These are phyloP conservation scores for Ceriops tagal DNA, from an alignment of 345 rosid genomes.

Conservation along the genomic window DNA sequence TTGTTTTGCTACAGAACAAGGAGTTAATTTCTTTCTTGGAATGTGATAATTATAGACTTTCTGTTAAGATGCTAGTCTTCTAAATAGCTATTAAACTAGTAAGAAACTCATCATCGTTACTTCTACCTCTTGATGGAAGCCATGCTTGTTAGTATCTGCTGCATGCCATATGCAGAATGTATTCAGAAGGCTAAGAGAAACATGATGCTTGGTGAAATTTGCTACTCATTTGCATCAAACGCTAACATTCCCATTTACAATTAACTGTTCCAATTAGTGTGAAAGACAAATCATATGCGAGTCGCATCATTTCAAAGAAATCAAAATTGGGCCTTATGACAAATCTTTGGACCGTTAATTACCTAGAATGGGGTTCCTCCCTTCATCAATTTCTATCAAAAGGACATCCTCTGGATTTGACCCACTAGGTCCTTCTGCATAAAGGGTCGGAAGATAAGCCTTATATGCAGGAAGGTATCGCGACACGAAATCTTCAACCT, in stretches of 20 bases:
- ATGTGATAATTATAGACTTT: too few species aligned
- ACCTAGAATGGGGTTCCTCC: conserved; percentile 68
- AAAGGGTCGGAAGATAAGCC: conserved; percentile 81
- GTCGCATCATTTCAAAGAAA: background rate
- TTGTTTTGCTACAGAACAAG: too few species aligned
- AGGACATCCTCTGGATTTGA: conserved; percentile 63
- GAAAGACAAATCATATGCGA: background rate
- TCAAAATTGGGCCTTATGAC: conserved; percentile 17
- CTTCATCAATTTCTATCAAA: conserved; percentile 71
- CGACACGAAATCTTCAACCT: conserved; percentile 94
- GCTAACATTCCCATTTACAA: background rate
- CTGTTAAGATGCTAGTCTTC: too few species aligned
- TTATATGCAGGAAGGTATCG: conserved; percentile 85
- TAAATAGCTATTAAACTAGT: too few species aligned
- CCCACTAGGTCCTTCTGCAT: conserved; percentile 85
- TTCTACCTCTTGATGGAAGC: too few species aligned
- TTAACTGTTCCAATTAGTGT: background rate
- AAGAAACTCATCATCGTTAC: too few species aligned
- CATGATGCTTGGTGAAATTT: too few species aligned
- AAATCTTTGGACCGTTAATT: conserved; percentile 12
- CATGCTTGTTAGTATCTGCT: too few species aligned
- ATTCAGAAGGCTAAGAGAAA: too few species aligned
- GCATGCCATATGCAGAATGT: too few species aligned
- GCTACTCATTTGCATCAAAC: background rate
- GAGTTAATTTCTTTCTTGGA: too few species aligned